A percentile compares a stretch with the other conserved stretches of the same genome.
Evolutionary conservation across 1,284 basidiomycete genomes (phyloP).

Genomic region (Melampsora americana): DNA sequence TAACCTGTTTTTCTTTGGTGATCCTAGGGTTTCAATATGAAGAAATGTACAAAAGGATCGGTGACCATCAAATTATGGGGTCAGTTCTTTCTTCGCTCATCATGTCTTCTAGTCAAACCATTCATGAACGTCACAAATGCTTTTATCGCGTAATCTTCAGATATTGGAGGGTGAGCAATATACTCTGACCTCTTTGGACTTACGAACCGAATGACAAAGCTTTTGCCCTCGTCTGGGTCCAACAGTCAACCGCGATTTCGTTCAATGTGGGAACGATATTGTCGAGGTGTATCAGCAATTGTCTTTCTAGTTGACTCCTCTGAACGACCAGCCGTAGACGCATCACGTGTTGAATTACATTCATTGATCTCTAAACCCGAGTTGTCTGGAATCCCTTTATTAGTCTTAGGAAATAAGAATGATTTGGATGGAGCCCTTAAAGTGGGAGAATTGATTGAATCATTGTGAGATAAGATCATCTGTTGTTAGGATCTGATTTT

Average conservation of each 20-base stretch:
- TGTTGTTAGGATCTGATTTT: neutral
- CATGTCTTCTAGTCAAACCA: neutral
- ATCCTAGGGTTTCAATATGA: conserved; percentile 49
- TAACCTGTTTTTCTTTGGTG: neutral
- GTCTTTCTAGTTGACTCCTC: conserved; percentile 88
- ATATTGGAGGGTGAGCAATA: conserved; percentile 45
- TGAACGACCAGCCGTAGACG: conserved; percentile 76
- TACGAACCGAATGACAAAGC: neutral
- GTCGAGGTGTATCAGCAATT: conserved; percentile 87
- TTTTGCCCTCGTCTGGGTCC: neutral
- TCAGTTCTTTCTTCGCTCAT: neutral
- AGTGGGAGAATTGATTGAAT: conserved; percentile 80
- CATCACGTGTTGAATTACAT: conserved; percentile 83
- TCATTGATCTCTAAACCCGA: conserved; percentile 72
- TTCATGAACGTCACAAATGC: neutral
- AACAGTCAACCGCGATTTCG: conserved; percentile 88
- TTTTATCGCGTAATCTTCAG: conserved; percentile 14
- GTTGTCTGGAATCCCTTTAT: conserved; percentile 74
- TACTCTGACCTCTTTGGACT: neutral
- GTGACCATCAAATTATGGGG: conserved; percentile 52
- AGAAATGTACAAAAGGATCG: conserved; percentile 51
- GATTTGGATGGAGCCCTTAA: conserved; percentile 74
- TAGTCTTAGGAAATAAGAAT: conserved; percentile 95
- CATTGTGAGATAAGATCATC: conserved; percentile 62
- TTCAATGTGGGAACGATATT: conserved; percentile 83